phyloP scores from a whole-genome alignment of 495 filamentous ascomycete species.

The Cryomyces minteri region DNA sequence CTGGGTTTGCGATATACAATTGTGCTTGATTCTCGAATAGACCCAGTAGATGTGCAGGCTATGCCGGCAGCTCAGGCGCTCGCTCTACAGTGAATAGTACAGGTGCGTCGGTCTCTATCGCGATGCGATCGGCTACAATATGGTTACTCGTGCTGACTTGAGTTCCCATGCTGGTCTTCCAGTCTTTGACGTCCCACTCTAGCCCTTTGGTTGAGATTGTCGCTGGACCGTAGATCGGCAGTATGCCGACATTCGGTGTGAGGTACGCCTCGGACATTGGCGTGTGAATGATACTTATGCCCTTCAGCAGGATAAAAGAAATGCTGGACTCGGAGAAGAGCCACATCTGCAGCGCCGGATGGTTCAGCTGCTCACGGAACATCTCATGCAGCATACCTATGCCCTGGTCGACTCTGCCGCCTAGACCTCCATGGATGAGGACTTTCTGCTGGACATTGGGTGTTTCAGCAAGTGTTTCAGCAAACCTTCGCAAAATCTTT shows the following conservation, averaged over 20 bases:
- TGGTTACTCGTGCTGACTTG: conserved; percentile 90
- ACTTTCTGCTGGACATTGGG: conserved; percentile 24
- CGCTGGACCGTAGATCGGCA: conserved; percentile 59
- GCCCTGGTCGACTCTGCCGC: conserved; percentile 81
- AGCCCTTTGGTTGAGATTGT: conserved; percentile 60
- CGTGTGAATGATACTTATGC: conserved; percentile 49
- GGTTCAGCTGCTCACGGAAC: conserved; percentile 23
- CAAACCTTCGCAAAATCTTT: conserved; percentile 25
- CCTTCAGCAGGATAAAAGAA: conserved; percentile 55
- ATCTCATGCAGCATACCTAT: conserved; percentile 68
- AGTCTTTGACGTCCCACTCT: conserved; percentile 74
- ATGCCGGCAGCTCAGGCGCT: not conserved
- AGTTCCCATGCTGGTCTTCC: conserved; percentile 66
- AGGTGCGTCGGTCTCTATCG: conserved; percentile 40
- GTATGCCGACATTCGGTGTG: conserved; percentile 59
- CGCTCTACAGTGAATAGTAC: conserved; percentile 74
- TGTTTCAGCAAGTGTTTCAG: conserved; percentile 5
- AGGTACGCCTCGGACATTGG: conserved; percentile 24
- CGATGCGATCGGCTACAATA: conserved; percentile 35
- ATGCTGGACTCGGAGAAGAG: conserved; percentile 63
- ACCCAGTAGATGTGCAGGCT: too few species aligned
- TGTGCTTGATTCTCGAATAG: too few species aligned
- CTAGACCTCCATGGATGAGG: conserved; percentile 64
- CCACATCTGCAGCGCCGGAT: conserved; percentile 13
- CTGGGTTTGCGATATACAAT: too few species aligned